These are phyloP conservation scores for Kewa caespitosa DNA, from an alignment of 179 eudicot genomes.

Conservation along the genomic window DNA sequence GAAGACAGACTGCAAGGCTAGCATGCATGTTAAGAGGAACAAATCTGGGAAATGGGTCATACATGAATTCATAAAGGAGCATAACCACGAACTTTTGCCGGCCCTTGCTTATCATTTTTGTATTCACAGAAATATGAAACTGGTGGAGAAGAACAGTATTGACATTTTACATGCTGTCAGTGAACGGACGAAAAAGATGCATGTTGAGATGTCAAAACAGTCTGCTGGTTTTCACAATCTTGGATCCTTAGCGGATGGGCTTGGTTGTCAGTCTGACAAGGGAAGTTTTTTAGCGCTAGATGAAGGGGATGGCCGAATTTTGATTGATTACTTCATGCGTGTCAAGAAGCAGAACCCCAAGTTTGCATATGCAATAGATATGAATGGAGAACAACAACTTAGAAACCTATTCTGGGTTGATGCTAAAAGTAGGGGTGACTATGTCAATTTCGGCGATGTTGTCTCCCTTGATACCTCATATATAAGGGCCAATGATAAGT, in stretches of 20 bases:
- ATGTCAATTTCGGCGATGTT: constrained; percentile 44
- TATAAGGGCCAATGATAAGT: constrained; percentile 41
- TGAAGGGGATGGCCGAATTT: constrained; percentile 42
- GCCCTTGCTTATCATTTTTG: constrained; percentile 84
- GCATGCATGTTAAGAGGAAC: constrained; percentile 56
- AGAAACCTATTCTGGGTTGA: constrained; percentile 50
- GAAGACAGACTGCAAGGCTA: constrained; percentile 56
- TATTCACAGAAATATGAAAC: constrained; percentile 59
- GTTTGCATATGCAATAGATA: constrained; percentile 45
- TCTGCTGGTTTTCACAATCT: constrained; percentile 31
- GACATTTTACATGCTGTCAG: constrained; percentile 87
- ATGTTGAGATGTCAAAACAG: constrained; percentile 50
- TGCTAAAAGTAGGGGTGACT: constrained; percentile 54
- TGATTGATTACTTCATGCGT: constrained; percentile 44
- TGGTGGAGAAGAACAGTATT: constrained; percentile 72
- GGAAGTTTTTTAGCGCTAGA: constrained; percentile 36
- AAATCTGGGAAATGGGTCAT: constrained; percentile 50
- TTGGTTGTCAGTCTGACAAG: constrained; percentile 34
- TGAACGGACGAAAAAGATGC: constrained; percentile 58
- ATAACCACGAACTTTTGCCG: constrained; percentile 60
- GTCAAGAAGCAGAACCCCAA: constrained; percentile 47
- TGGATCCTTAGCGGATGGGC: constrained; percentile 28
- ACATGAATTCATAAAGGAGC: constrained; percentile 47
- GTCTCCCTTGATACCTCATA: constrained; percentile 49
- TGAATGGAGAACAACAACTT: constrained; percentile 37